These are phyloP conservation scores for Corylus americana DNA, from an alignment of 306 rosid species.

Conservation along the genomic window DNA sequence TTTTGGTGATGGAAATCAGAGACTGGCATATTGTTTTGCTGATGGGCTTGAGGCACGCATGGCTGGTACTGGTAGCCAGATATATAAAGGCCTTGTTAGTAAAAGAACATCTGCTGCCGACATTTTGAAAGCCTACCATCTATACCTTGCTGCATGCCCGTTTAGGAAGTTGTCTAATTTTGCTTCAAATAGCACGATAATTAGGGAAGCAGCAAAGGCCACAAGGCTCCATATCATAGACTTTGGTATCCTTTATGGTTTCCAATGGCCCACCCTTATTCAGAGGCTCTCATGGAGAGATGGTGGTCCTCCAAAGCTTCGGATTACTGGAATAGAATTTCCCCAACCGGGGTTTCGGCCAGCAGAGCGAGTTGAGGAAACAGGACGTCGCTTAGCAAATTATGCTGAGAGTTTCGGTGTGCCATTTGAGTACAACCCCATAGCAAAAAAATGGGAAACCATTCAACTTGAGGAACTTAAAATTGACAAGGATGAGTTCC, in stretches of 20 bases:
- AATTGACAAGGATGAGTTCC: slow-evolving; percentile 64
- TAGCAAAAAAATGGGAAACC: slow-evolving; percentile 89
- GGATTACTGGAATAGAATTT: slow-evolving; percentile 90
- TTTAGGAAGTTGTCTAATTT: slow-evolving; percentile 71
- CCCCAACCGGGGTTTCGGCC: slow-evolving; percentile 98
- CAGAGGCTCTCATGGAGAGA: slow-evolving; percentile 54
- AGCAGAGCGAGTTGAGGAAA: slow-evolving; percentile 84
- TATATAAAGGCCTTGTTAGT: slow-evolving; percentile 74
- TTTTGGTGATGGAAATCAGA: slow-evolving; percentile 88
- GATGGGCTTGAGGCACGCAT: slow-evolving; percentile 96
- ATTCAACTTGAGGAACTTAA: slow-evolving; percentile 82
- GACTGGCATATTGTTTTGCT: slow-evolving; percentile 82
- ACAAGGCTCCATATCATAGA: slow-evolving; percentile 74
- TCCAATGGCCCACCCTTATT: slow-evolving; percentile 93
- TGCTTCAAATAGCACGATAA: slow-evolving; percentile 63
- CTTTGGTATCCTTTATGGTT: slow-evolving; percentile 93
- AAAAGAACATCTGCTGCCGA: slow-evolving; percentile 75
- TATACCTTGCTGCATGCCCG: slow-evolving; percentile 88
- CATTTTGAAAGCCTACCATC: slow-evolving; percentile 72
- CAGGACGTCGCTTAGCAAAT: slow-evolving; percentile 75
- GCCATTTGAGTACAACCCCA: slow-evolving; percentile 76
- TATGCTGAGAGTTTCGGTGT: slow-evolving; percentile 78
- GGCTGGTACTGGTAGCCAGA: slow-evolving; percentile 97
- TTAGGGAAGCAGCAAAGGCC: slow-evolving; percentile 33
- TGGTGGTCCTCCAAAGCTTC: slow-evolving; percentile 81